Evolutionary conservation across 2,329 filamentous ascomycete genomes (phyloP), one percentile per base, ranked within the genome.

Genomic region (Incumbomyces delicatus): DNA sequence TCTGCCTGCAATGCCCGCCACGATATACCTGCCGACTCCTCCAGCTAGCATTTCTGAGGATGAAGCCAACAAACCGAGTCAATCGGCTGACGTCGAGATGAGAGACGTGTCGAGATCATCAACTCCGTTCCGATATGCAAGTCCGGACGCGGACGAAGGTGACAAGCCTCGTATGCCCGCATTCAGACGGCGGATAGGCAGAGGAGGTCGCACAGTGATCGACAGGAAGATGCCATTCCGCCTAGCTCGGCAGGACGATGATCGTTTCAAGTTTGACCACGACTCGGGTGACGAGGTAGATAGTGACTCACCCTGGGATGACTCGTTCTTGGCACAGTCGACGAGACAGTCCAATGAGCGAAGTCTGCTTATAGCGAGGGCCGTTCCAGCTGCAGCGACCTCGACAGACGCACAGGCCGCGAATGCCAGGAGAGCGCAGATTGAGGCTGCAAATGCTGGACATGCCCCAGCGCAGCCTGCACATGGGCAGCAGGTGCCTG

Each of bases 261-360:
- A 90, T 61, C 77, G 81, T 51, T 95, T 85, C 77, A 94, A 88
- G 66, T 94, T 87, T 67, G 87, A 94, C 60, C 81, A 83, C 20
- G 86, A 94, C 57, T 86, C 88, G 51, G 83, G 83, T 52, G 87
- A 89, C 44, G 85, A 44, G 35, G 38, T 39, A 14, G 53, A 51
- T 27, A 39, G 35, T 8, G 50, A 51, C 39, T 32, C 32, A 18
- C 37, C 13, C n/a, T 27, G 37, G 11, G 52, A 50, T 32, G 48
- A 52, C 22, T 36, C 48, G 33, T 48, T 44, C 20, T 46, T 50
- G 46, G 45, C 44, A 89, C 48, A 87, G 95, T 61, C 85, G 83
- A 58, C 77, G 71, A 46, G 72, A 73, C 46, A 63, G 74, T 36
- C 42, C 10, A 45, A 45, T 37, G 42, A 77, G 58, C 71, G 76